Conservation (phyloP, 768 basidiomycete genomes). For the Termitomyces sp. region DNA sequence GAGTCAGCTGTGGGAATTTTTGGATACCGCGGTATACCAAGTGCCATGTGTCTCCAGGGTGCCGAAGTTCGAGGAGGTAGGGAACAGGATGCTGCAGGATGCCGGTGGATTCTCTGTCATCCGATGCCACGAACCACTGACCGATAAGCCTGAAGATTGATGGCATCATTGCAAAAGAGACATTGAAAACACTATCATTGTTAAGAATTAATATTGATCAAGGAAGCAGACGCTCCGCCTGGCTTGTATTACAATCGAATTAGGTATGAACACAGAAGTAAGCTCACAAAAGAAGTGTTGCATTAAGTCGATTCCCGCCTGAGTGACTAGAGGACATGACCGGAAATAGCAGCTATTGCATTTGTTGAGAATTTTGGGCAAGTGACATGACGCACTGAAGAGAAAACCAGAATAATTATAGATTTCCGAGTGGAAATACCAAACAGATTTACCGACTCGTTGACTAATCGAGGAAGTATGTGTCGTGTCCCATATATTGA, state of each 20-base stretch:
- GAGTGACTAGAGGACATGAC: constrained; percentile 72
- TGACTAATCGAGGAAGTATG: constrained; percentile 94
- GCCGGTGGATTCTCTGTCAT: constrained; percentile 80
- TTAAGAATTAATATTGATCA: constrained; percentile 39
- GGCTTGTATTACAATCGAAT: constrained; percentile 70
- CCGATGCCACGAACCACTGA: constrained; percentile 91
- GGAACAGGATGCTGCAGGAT: constrained; percentile 79
- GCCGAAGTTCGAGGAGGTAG: constrained; percentile 67
- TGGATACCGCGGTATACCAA: constrained; percentile 70
- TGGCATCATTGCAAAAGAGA: constrained; percentile 1
- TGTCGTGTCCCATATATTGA: constrained; percentile 5
- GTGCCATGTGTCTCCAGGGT: constrained; percentile 74
- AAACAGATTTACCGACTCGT: constrained; percentile 61
- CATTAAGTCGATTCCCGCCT: constrained; percentile 85
- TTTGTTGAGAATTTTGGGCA: constrained; percentile 95
- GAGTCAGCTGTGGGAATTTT: neutral
- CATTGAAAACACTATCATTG: constrained; percentile 58
- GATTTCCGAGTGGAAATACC: constrained; percentile 5
- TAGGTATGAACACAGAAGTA: constrained; percentile 55
- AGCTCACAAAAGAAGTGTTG: constrained; percentile 85
- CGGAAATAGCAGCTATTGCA: constrained; percentile 83
- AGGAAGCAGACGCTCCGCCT: constrained; percentile 53
- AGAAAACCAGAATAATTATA: constrained; percentile 13
- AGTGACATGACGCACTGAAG: constrained; percentile 71
- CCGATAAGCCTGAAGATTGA: constrained; percentile 57